phyloP scores from a whole-genome alignment of 2,329 filamentous ascomycete genomes.

The Dothideomycetidae sp. region DNA sequence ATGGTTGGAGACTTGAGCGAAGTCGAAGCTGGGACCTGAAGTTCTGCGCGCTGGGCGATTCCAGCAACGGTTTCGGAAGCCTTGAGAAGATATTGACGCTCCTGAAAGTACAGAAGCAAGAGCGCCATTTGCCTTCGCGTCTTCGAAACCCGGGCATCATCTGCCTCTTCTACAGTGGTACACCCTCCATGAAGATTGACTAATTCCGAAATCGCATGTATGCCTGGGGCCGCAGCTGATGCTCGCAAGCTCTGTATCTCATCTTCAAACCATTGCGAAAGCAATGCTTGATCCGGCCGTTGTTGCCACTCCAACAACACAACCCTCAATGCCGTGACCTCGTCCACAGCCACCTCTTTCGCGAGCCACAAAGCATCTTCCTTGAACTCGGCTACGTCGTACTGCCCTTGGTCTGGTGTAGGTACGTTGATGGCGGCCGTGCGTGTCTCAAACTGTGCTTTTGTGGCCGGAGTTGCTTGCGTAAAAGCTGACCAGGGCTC shows the following conservation, averaged over 20 bases:
- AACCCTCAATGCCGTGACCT: constrained; percentile 67
- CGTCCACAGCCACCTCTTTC: constrained; percentile 60
- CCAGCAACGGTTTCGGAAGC: constrained; percentile 2
- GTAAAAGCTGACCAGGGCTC: constrained; percentile 56
- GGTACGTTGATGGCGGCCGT: constrained; percentile 77
- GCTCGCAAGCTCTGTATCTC: constrained; percentile 64
- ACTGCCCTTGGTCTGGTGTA: constrained; percentile 49
- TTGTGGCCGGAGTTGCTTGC: constrained; percentile 46
- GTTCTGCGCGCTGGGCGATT: constrained; percentile 1
- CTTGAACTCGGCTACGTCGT: constrained; percentile 67
- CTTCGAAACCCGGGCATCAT: not conserved
- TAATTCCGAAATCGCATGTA: constrained; percentile 32
- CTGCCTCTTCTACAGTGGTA: not conserved
- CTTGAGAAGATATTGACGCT: constrained; percentile 6
- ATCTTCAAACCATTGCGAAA: constrained; percentile 57
- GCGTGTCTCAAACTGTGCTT: constrained; percentile 63
- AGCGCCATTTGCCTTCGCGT: not conserved
- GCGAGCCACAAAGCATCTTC: constrained; percentile 77
- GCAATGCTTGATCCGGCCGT: constrained; percentile 57
- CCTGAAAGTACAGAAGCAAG: not conserved
- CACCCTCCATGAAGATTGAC: constrained; percentile 19
- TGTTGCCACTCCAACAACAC: constrained; percentile 73
- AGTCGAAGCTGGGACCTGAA: not conserved
- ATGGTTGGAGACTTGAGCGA: not conserved
- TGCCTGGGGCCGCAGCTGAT: constrained; percentile 51